Base-by-base conservation (phyloP, 1,284 basidiomycete genomes). In the Ustilago shanxiensis region DNA sequence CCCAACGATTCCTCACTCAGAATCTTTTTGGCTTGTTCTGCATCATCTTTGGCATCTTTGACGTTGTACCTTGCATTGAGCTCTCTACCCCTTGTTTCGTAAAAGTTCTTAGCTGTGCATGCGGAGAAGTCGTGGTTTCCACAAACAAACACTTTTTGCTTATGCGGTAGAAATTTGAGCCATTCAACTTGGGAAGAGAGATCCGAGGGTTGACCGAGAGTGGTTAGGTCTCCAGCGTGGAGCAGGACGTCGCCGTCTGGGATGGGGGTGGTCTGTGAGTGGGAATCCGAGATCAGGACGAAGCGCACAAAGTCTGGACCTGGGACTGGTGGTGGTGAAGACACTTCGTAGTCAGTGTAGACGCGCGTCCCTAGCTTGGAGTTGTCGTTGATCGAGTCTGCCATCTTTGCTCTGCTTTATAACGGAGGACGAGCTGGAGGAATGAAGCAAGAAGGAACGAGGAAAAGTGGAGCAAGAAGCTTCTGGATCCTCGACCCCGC, bases 51-150 rank as follows among this genome's bases (percentile, higher is more conserved):
- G 1, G 60, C 29, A 41, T 60, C 67, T 8, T 60, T 20, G 18
- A 68, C 54, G 2, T 47, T 29, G 41, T 52, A 79, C 39, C 45
- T 28, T 9, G 31, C 41, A 60, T 80, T 71, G 22, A 80, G 55
- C 33, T 72, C 20, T 9, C 62, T 45, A 7, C 76, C 79, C 3
- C 57, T 45, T 1, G 33, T 52, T 24, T 61, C 65, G 54, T 74
- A 74, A 45, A 59, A 79, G 14, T 44, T 44, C 7, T 56, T 37
- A 1, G 16, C 44, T 9, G 54, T 58, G 44, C 63, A 67, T 1
- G 74, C 64, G 9, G 63, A 31, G 33, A 73, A 79, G 39, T 79
- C 79, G 63, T 80, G 79, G 37, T 80, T 80, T 24, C 79, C 79
- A 1, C 66, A 71, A 7, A 61, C 62, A 49, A 79, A 66, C 28